Conservation (phyloP, 306 rosid genomes). For the Boehmeria nivea region DNA sequence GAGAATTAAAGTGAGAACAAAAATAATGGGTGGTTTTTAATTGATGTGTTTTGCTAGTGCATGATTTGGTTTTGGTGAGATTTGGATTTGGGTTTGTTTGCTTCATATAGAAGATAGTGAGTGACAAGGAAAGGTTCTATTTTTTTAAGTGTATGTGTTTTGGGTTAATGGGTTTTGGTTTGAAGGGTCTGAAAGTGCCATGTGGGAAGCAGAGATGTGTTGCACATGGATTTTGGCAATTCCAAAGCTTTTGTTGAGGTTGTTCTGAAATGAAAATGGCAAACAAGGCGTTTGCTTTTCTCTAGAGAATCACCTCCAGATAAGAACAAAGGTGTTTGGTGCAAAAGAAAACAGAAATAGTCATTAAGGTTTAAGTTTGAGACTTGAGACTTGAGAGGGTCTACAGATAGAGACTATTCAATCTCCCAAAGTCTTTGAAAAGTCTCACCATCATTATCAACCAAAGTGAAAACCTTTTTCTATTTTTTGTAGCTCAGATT, state of each 20-base stretch:
- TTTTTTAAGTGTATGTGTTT: too few species aligned
- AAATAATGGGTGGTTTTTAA: too few species aligned
- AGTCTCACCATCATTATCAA: too few species aligned
- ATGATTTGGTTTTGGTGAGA: too few species aligned
- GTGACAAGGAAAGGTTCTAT: too few species aligned
- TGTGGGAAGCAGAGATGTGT: too few species aligned
- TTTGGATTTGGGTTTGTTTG: too few species aligned
- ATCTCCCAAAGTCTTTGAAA: too few species aligned
- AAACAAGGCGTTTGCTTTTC: conserved; percentile 26
- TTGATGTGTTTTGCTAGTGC: too few species aligned
- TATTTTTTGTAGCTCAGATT: background rate
- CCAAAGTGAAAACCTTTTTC: too few species aligned
- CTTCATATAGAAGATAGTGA: too few species aligned
- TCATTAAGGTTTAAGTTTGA: background rate
- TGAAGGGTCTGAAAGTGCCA: conserved; percentile 24
- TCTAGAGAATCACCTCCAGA: conserved; percentile 36
- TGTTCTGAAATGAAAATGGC: conserved; percentile 22
- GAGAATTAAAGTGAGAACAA: background rate
- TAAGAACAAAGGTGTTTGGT: conserved; percentile 25
- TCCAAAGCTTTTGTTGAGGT: conserved; percentile 32
- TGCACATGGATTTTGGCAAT: conserved; percentile 43
- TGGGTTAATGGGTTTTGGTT: conserved; percentile 14
- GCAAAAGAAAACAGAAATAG: conserved; percentile 1
- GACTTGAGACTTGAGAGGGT: background rate
- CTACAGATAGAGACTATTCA: too few species aligned